These are phyloP conservation scores for Avicennia marina DNA, from an alignment of 257 asterid species.

Conservation along the genomic window DNA sequence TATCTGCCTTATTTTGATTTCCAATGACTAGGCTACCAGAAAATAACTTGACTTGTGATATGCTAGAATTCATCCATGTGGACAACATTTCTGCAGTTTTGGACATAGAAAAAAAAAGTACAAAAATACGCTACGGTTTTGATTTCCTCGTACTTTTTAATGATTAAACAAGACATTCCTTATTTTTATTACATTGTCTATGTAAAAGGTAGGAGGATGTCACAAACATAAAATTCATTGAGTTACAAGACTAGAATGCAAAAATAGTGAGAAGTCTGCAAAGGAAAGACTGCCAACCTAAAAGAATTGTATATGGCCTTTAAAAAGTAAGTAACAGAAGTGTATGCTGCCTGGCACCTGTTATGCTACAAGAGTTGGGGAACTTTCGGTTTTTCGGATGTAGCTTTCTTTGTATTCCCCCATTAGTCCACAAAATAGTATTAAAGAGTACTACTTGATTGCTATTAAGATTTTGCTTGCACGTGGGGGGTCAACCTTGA, in stretches of 20 bases:
- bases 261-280: background rate
- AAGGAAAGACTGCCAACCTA: background rate
- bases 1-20: background rate
- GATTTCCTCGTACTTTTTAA: background rate
- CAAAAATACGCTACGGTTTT: too few relatives aligned
- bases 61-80: background rate
- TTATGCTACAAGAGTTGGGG: background rate
- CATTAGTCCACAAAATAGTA: background rate
- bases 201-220: background rate
- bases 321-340: background rate
- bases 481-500: constrained; percentile 2
- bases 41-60: background rate
- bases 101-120: background rate
- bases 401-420: background rate
- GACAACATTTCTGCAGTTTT: background rate
- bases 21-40: background rate
- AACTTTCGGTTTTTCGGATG: background rate
- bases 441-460: background rate
- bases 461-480: background rate
- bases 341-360: background rate
- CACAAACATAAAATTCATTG: constrained; percentile 2
- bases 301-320: too few relatives aligned
- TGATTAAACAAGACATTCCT: background rate
- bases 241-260: background rate
- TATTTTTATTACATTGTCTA: background rate